Evolutionary conservation across 2,329 filamentous ascomycete genomes (phyloP), one percentile per base, ranked within the genome.

Genomic region (Fusarium sp.): DNA sequence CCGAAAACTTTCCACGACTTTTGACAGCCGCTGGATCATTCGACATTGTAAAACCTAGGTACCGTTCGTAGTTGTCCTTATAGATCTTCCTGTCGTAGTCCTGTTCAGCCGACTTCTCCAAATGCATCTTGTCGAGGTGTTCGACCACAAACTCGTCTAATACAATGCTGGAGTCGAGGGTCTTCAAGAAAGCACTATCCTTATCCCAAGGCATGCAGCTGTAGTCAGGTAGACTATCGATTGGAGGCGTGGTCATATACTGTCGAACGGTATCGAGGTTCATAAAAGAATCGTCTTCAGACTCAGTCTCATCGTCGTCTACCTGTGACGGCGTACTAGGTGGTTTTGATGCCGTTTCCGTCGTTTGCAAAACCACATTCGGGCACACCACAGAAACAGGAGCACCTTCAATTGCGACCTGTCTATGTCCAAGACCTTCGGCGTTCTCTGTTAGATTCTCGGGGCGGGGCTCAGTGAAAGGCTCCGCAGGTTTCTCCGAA

Each of bases 11-110:
- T 15, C 89, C 87, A 30, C 88, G 84, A 69, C 86, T 89, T 76
- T 88, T 89, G 22, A 86, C 79, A 3, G 89, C 88, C 14, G 85
- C 83, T 6, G 87, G 87, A 52, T 90, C 88, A 66, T 85, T 84
- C 4, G 89, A 90, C 68, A 85, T 80, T 13, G 89, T 90, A 66
- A 89, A 91, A 14, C 86, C 81, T 8, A 90, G 82, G 68, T 91
- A 91, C 3, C 78, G 77, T 42, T 84, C 80, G 68, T 90, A 90
- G 14, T 85, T 87, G 3, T 80, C 80, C 0, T 82, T 79, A 68
- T 90, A 90, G 5, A 79, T 72, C 44, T 83, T 78, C 55, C 82
- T 84, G 41, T 80, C 77, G 12, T 80, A 78, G 1, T 81, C 79
- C 68, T 89, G 85, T 39, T 85, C 82, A 0, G 77, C 74, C 6